phyloP scores from a whole-genome alignment of 164 flowering plant genomes.

The Cinnamomum chago region DNA sequence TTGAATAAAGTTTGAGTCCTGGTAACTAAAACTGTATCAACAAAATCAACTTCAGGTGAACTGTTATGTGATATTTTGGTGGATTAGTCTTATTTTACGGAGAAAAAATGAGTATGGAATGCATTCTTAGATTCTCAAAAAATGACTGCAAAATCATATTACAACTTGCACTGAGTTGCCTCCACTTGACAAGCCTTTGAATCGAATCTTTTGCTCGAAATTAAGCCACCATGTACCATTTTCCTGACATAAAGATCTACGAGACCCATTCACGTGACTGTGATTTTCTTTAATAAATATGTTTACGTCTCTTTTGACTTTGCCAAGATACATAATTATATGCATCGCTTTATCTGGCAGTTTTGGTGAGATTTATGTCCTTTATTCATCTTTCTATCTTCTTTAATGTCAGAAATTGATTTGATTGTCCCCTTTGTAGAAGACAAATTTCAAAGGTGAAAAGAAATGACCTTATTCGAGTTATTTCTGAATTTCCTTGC shows the following conservation, averaged over 20 bases:
- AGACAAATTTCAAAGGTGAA: slow-evolving; percentile 2
- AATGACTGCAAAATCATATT: neutral
- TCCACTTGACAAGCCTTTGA: neutral
- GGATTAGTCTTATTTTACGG: too few species aligned
- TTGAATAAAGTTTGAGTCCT: too few species aligned
- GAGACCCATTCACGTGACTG: neutral
- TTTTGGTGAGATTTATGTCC: slow-evolving; percentile 2
- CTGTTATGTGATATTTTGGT: too few species aligned
- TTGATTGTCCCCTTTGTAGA: slow-evolving; percentile 7
- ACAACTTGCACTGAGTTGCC: neutral
- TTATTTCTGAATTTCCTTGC: neutral
- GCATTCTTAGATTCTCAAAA: too few species aligned
- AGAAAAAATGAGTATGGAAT: neutral
- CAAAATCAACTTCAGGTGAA: too few species aligned
- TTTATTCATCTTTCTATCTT: neutral
- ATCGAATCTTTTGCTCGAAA: neutral
- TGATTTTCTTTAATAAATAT: neutral
- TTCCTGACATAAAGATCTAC: neutral
- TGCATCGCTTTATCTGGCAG: neutral
- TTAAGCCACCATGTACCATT: neutral
- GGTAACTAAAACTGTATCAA: too few species aligned
- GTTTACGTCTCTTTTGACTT: slow-evolving; percentile 6
- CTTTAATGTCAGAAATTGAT: slow-evolving; percentile 4
- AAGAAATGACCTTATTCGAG: slow-evolving; percentile 6
- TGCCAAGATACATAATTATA: neutral